Conservation (phyloP, 495 filamentous ascomycete genomes). For the Penicillium canescens region DNA sequence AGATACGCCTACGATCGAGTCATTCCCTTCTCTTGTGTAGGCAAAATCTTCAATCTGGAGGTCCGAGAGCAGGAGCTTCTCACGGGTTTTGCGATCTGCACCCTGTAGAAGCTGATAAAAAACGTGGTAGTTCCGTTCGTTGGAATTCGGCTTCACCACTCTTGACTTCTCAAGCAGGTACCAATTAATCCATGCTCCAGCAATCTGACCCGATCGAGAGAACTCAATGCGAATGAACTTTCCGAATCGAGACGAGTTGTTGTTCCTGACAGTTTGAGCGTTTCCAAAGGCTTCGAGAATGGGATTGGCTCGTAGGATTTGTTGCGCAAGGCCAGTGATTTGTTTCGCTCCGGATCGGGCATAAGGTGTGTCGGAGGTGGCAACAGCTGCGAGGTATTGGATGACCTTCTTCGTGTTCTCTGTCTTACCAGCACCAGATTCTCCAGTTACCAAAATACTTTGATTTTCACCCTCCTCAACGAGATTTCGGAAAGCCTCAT, state of each 20-base stretch:
- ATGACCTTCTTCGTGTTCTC: constrained; percentile 99
- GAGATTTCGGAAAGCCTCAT: constrained; percentile 92
- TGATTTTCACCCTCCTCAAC: constrained; percentile 96
- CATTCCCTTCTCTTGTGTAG: constrained; percentile 89
- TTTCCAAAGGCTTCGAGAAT: constrained; percentile 99
- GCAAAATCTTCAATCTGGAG: constrained; percentile 81
- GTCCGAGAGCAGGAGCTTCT: constrained; percentile 71
- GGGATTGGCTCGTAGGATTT: constrained; percentile 94
- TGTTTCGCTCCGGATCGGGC: constrained; percentile 61
- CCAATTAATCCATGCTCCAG: constrained; percentile 97
- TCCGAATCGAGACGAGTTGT: constrained; percentile 98
- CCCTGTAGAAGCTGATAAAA: constrained; percentile 96
- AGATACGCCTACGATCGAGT: constrained; percentile 86
- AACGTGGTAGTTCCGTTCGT: constrained; percentile 95
- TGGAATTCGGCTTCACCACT: constrained; percentile 81
- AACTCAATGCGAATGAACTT: constrained; percentile 99
- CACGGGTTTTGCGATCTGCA: constrained; percentile 68
- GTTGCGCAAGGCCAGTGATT: constrained; percentile 88
- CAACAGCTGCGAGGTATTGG: constrained; percentile 95
- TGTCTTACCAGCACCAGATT: constrained; percentile 98
- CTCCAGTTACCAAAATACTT: constrained; percentile 96
- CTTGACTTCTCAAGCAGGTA: constrained; percentile 96
- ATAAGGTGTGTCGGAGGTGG: constrained; percentile 74
- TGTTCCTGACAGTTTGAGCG: constrained; percentile 95
- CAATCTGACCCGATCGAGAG: constrained; percentile 84